A percentile compares a stretch with the other conserved stretches of the same genome.
Evolutionary conservation across 106 monocot genomes (phyloP).

Genomic region (Amphibolis antarctica): DNA sequence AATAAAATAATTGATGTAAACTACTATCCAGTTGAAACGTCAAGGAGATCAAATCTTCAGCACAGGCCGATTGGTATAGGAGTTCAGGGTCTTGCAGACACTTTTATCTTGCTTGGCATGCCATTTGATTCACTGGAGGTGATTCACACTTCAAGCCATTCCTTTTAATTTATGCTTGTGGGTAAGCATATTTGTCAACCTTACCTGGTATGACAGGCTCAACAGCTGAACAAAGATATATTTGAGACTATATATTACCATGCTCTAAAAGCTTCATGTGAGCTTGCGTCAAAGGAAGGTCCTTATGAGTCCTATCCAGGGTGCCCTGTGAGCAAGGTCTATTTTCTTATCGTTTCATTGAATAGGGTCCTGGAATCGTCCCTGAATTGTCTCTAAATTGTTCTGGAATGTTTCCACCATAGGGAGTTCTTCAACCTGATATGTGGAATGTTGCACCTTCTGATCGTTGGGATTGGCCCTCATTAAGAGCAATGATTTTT

Average conservation of each 20-base stretch:
- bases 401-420: neutral
- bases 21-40: constrained; percentile 11
- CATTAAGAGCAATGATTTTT: constrained; percentile 46
- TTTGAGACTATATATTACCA: constrained; percentile 93
- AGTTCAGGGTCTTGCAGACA: constrained; percentile 85
- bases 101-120: constrained; percentile 85
- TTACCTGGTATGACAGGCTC: constrained; percentile 40
- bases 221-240: constrained; percentile 75
- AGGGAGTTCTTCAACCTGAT: constrained; percentile 91
- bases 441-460: constrained; percentile 89
- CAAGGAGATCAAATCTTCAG: constrained; percentile 11
- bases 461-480: constrained; percentile 67
- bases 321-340: constrained; percentile 75
- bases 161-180: neutral
- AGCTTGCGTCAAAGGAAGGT: constrained; percentile 69
- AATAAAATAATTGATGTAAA: constrained; percentile 20
- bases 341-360: neutral
- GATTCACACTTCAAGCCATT: neutral
- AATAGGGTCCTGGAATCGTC: neutral
- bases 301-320: constrained; percentile 76
- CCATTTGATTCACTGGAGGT: constrained; percentile 89
- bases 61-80: constrained; percentile 68
- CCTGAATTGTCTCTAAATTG: neutral
- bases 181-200: neutral
- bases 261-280: constrained; percentile 60